A percentile compares a stretch with the other conserved stretches of the same genome.
These are phyloP conservation scores for Candida takata DNA, from an alignment of 805 yeast species.

Conservation along the genomic window DNA sequence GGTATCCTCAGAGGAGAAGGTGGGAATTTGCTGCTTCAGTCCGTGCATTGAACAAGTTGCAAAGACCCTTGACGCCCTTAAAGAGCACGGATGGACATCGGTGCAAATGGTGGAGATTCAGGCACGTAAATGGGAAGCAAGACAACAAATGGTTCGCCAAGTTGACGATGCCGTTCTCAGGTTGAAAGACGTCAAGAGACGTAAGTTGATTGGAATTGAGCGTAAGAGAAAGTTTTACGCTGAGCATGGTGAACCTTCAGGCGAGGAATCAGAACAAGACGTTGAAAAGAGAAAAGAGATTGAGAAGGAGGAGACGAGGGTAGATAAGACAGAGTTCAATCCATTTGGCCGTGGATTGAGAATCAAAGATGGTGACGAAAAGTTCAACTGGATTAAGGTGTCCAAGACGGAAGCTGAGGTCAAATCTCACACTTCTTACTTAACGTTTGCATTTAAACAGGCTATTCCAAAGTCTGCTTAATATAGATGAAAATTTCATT, in stretches of 20 bases:
- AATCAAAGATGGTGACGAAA: conserved; percentile 79
- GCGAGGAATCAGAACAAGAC: conserved; percentile 18
- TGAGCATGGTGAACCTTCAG: conserved; percentile 17
- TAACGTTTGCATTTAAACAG: conserved; percentile 74
- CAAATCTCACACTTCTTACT: conserved; percentile 88
- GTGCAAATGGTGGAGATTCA: conserved; percentile 91
- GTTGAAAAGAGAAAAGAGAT: conserved; percentile 20
- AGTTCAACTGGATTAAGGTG: conserved; percentile 77
- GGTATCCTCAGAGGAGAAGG: conserved; percentile 43
- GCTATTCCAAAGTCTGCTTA: conserved; percentile 4
- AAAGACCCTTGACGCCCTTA: conserved; percentile 71
- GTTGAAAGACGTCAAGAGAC: conserved; percentile 67
- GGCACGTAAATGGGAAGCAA: conserved; percentile 81
- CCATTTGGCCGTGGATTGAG: conserved; percentile 92
- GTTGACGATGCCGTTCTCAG: conserved; percentile 76
- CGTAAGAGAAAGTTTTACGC: conserved; percentile 34
- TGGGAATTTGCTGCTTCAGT: conserved; percentile 86
- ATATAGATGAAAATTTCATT: no score
- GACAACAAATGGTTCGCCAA: conserved; percentile 79
- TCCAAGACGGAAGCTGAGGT: conserved; percentile 78
- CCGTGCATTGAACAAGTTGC: conserved; percentile 98
- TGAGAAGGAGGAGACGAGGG: conserved; percentile 21
- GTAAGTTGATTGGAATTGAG: conserved; percentile 62
- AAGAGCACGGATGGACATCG: conserved; percentile 70
- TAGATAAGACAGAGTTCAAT: conserved; percentile 55